Conservation (phyloP, 345 rosid genomes). For the Moricandia moricandioides region DNA sequence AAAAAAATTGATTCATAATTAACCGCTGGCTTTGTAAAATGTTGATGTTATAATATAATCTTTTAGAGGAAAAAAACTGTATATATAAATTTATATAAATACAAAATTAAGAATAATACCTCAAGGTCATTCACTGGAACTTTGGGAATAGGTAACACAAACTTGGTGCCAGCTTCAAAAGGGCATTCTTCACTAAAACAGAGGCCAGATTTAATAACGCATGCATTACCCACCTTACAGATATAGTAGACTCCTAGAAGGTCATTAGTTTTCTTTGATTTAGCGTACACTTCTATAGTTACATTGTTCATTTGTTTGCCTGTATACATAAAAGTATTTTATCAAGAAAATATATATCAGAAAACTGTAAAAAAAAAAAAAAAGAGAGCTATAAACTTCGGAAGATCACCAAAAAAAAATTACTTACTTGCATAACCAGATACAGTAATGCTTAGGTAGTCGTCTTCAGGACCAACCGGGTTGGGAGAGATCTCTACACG, state of each 20-base stretch:
- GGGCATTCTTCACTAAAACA: neutral
- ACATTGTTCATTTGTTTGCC: neutral
- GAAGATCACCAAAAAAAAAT: neutral
- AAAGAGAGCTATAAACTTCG: neutral
- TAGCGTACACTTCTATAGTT: neutral
- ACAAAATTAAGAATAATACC: neutral
- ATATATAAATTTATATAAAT: neutral
- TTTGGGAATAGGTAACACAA: neutral
- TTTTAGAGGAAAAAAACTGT: neutral
- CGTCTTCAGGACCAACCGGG: neutral
- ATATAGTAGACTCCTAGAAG: neutral
- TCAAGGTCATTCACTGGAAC: neutral
- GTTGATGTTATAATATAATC: too few species aligned
- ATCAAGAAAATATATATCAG: neutral
- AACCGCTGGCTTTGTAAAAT: too few species aligned
- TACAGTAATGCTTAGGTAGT: neutral
- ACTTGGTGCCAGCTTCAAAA: neutral
- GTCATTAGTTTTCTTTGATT: neutral
- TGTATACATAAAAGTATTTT: neutral
- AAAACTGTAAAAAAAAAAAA: neutral
- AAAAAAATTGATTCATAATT: too few species aligned
- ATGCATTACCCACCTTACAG: neutral
- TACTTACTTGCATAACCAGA: conserved; percentile 1
- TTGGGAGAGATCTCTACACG: conserved; percentile 17
- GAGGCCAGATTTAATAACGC: neutral